These are phyloP conservation scores for Dactylellina parvicollis DNA, from an alignment of 2,329 filamentous ascomycete species.

Conservation along the genomic window DNA sequence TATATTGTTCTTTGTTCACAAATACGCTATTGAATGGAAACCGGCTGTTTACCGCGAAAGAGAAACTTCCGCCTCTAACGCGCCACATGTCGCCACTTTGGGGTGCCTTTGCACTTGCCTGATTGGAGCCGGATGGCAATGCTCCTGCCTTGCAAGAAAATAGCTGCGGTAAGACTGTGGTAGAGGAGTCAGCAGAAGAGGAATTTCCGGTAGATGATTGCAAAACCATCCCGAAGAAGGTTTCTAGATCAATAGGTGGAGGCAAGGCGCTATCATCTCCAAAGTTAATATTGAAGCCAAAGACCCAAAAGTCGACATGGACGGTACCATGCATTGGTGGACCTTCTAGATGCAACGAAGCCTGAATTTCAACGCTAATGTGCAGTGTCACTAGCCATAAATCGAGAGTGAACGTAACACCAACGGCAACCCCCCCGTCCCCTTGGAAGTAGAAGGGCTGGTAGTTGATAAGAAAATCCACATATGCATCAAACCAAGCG, in stretches of 20 bases:
- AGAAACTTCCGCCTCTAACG: too few species aligned
- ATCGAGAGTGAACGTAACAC: conserved; percentile 55
- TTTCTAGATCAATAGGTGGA: neutral
- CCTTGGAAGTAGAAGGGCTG: conserved; percentile 61
- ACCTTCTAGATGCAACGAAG: conserved; percentile 58
- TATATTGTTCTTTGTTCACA: too few species aligned
- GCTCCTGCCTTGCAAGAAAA: too few species aligned
- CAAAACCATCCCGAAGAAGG: neutral
- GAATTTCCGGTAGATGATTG: too few species aligned
- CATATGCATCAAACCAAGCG: conserved; percentile 62
- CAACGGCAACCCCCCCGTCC: conserved; percentile 58
- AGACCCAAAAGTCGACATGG: conserved; percentile 60
- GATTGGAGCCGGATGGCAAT: too few species aligned
- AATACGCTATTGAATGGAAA: too few species aligned
- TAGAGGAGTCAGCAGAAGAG: too few species aligned
- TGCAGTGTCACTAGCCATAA: conserved; percentile 58
- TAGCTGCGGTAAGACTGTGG: too few species aligned
- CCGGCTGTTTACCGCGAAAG: too few species aligned
- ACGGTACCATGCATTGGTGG: conserved; percentile 59
- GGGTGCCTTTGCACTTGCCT: too few species aligned
- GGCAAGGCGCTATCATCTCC: conserved; percentile 15
- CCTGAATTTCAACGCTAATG: conserved; percentile 59
- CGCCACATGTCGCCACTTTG: too few species aligned
- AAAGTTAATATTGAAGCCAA: conserved; percentile 58
- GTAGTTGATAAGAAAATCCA: conserved; percentile 63